Base-by-base conservation (phyloP, 371 early-diverging fungal species). In the Mortierella sp. region DNA sequence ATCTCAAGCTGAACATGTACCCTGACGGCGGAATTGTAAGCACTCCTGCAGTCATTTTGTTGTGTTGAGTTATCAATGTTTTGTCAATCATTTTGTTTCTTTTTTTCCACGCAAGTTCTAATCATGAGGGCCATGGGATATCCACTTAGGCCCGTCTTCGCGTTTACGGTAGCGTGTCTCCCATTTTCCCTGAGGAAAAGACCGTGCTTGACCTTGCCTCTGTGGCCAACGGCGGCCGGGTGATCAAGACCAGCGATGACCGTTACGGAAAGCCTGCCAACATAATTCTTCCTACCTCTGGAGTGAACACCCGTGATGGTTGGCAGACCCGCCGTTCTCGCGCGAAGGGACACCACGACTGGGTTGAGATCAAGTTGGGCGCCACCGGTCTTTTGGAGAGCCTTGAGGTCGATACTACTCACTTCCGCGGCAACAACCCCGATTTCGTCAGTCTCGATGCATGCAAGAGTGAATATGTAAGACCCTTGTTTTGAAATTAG, bases 21-120 rank as follows among this genome's bases (percentile, higher is more conserved):
- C 97, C 97, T 18, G 97, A 97, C 83, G 98, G 98, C 68, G 97
- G 97, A 72, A 95, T 97, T 83, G 94, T 84, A 84, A 63, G 81
- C 43, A 21, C 38, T 35, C 21, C 1, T 21, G 35, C 48, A 2
- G 32, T 41, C 18, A 44, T 27, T n/a, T 27, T 43, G 24, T 21
- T 10, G 44, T 43, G 24, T 21, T 10, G 44, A 24, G 21, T 46
- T 43, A 38, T 7, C 4, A n/a, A 2, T 51, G 10, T 18, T 29
- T 29, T 51, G 18, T 29, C 16, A 18, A 29, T 60, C 4, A 4
- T 24, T 2, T 11, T 46, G 56, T 71, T 93, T 83, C 72, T 29
- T 60, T 11, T 11, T 29, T 32, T 41, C 55, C 35, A 10, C 41
- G 11, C n/a, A 4, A 18, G 21, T 38, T 24, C 24, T 68, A 41